Evolutionary conservation across 371 early-diverging fungal species (phyloP).

Genomic region (Dinochytrium kinnereticum): DNA sequence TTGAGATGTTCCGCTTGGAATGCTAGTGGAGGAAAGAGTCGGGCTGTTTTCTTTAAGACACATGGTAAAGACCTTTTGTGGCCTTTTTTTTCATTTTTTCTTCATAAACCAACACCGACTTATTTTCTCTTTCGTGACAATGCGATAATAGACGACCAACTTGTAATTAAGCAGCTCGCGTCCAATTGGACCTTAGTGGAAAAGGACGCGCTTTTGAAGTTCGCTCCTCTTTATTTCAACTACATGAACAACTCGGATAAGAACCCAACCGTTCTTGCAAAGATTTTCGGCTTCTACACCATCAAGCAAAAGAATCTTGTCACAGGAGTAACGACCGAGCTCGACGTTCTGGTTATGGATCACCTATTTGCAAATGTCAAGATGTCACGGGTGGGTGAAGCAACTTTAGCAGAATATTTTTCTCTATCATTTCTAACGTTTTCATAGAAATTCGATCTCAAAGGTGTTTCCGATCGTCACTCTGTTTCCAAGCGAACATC

Average conservation of each 20-base stretch:
- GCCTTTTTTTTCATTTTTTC: conserved; percentile 8
- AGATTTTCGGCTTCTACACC: conserved; percentile 92
- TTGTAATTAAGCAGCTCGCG: conserved; percentile 89
- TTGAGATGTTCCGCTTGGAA: conserved; percentile 84
- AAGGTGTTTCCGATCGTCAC: conserved; percentile 85
- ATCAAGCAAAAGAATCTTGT: conserved; percentile 82
- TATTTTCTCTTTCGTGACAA: conserved; percentile 13
- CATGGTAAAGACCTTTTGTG: conserved; percentile 42
- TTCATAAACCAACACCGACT: neutral
- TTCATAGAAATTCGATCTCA: conserved; percentile 85
- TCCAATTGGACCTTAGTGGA: conserved; percentile 59
- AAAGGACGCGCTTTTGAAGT: conserved; percentile 85
- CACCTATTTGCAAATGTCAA: conserved; percentile 87
- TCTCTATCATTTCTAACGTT: neutral
- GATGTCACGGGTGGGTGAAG: conserved; percentile 62
- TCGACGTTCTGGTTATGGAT: conserved; percentile 95
- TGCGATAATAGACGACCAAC: conserved; percentile 83
- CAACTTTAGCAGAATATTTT: no score
- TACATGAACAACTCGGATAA: conserved; percentile 77
- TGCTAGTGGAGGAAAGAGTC: conserved; percentile 89
- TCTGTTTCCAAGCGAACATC: neutral
- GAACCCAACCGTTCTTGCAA: conserved; percentile 81
- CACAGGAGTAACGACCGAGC: conserved; percentile 78
- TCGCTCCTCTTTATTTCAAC: conserved; percentile 91
- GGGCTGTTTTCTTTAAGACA: conserved; percentile 89